phyloP scores from a whole-genome alignment of 176 grass and related monocot species.

The Cenchrus fungigraminus region DNA sequence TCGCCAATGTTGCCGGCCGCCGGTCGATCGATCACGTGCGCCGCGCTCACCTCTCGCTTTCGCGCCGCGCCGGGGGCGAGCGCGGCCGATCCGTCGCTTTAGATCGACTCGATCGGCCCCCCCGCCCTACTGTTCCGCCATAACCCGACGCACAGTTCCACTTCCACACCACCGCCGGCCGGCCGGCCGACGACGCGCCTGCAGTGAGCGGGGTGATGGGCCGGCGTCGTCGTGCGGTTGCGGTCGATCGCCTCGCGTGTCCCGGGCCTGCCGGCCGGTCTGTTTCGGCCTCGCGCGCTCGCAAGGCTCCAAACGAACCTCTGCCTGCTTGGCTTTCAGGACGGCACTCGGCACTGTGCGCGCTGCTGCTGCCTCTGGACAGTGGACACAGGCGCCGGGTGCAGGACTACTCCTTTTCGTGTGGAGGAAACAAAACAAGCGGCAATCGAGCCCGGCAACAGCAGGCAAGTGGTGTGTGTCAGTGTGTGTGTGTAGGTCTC shows the following conservation, averaged over 20 bases:
- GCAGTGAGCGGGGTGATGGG: background rate
- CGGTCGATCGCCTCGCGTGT: background rate
- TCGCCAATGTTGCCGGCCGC: constrained; percentile 6
- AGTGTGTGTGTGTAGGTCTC: background rate
- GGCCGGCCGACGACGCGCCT: background rate
- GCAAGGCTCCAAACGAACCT: background rate
- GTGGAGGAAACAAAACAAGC: background rate
- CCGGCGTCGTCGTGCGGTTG: background rate
- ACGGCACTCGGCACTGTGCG: background rate
- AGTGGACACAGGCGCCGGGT: background rate
- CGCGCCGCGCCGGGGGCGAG: background rate
- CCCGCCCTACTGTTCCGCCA: background rate
- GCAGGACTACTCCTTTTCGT: background rate
- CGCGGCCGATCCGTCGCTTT: background rate
- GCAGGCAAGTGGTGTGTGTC: background rate
- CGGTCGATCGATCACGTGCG: constrained; percentile 29
- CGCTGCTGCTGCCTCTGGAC: background rate
- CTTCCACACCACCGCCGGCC: background rate
- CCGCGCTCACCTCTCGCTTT: background rate
- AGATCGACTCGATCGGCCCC: background rate
- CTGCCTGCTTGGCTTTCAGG: background rate
- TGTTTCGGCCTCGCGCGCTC: no score
- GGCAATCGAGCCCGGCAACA: background rate
- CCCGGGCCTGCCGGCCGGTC: no score
- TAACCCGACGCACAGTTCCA: background rate